A percentile compares a stretch with the other conserved stretches of the same genome.
Conservation (phyloP, 495 filamentous ascomycete species). For the Glutinoglossum americanum region DNA sequence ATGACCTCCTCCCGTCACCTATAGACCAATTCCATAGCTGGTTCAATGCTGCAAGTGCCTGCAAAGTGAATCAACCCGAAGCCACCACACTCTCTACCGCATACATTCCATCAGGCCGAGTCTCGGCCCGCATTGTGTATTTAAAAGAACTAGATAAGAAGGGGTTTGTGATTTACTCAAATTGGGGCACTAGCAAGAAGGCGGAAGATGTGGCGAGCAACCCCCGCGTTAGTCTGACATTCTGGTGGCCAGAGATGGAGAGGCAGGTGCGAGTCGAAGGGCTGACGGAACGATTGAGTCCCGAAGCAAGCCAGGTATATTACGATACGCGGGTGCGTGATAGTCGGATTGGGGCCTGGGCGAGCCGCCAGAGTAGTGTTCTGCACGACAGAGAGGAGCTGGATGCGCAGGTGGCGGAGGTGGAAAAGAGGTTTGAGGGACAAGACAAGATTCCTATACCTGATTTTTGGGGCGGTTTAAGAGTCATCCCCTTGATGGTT, state of each 20-base stretch:
- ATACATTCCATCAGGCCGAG: constrained; percentile 58
- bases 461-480: constrained; percentile 82
- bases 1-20: constrained; percentile 33
- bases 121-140: constrained; percentile 74
- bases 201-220: constrained; percentile 42
- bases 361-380: constrained; percentile 65
- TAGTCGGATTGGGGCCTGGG: constrained; percentile 80
- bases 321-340: constrained; percentile 63
- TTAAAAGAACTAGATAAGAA: constrained; percentile 44
- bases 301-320: constrained; percentile 67
- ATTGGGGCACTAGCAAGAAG: constrained; percentile 64
- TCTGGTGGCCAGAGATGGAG: constrained; percentile 57
- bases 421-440: constrained; percentile 50
- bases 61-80: constrained; percentile 47
- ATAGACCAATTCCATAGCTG: constrained; percentile 69
- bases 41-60: constrained; percentile 49
- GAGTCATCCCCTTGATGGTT: constrained; percentile 63
- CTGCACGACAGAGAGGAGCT: constrained; percentile 32
- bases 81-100: constrained; percentile 65
- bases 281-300: constrained; percentile 36
- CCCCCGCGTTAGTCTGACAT: constrained; percentile 45
- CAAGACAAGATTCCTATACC: constrained; percentile 67
- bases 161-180: constrained; percentile 85
- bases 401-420: constrained; percentile 45
- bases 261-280: constrained; percentile 79